These are phyloP conservation scores for Candida pini DNA, from an alignment of 805 yeast species.

Conservation along the genomic window DNA sequence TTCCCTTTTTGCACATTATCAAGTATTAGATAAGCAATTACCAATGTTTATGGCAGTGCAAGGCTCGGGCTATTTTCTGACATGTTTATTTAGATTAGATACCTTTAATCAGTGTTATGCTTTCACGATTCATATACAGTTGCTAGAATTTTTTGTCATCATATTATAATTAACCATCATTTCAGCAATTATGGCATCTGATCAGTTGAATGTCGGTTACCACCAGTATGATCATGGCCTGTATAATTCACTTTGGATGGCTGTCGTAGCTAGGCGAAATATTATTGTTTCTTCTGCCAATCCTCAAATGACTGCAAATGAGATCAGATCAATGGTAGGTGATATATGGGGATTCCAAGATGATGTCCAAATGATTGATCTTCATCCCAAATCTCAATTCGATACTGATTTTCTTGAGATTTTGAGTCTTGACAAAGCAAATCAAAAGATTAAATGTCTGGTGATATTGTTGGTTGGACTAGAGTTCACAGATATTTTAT, in stretches of 20 bases:
- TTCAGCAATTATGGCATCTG: no score
- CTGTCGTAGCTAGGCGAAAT: constrained; percentile 23
- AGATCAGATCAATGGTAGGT: constrained; percentile 8
- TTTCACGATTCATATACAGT: no score
- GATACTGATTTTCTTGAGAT: constrained; percentile 3
- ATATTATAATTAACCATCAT: no score
- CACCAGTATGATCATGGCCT: constrained; percentile 17
- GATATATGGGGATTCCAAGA: constrained; percentile 10
- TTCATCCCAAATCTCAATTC: constrained; percentile 5
- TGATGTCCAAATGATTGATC: not conserved
- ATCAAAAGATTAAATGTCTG: constrained; percentile 1
- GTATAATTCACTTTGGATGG: constrained; percentile 17
- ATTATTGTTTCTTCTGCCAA: constrained; percentile 21
- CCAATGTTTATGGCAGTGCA: no score
- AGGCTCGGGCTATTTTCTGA: no score
- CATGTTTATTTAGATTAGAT: no score
- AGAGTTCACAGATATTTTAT: constrained; percentile 1
- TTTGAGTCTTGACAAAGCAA: constrained; percentile 5
- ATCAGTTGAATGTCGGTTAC: no score
- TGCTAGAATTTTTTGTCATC: no score
- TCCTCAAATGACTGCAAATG: constrained; percentile 9
- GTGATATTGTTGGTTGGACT: constrained; percentile 4
- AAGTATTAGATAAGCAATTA: no score
- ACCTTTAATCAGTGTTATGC: no score
- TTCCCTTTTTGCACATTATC: no score